Evolutionary conservation across 2,329 filamentous ascomycete genomes (phyloP).

Genomic region (Camillea tinctor): DNA sequence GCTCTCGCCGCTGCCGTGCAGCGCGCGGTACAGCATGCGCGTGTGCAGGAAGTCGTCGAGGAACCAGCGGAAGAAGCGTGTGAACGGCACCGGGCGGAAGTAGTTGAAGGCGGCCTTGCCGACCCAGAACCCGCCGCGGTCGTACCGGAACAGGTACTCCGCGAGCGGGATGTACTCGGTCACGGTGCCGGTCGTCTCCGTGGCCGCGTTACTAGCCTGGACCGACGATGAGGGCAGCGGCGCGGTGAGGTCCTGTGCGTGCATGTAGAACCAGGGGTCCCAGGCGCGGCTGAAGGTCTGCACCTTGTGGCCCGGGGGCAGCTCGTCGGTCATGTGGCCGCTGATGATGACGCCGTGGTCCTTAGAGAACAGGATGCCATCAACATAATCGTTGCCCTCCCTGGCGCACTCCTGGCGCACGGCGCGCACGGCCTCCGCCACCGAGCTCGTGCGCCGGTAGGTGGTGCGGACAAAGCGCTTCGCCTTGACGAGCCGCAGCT

Average conservation of each 20-base stretch:
- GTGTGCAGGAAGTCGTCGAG: conserved; percentile 73
- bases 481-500: conserved; percentile 62
- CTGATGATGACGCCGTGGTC: conserved; percentile 65
- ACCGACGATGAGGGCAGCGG: conserved; percentile 27
- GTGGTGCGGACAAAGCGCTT: conserved; percentile 60
- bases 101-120: conserved; percentile 65
- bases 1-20: conserved; percentile 65
- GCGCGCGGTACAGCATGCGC: conserved; percentile 69
- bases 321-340: conserved; percentile 58
- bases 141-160: conserved; percentile 76
- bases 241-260: conserved; percentile 53
- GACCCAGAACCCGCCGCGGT: conserved; percentile 74
- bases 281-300: conserved; percentile 48
- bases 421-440: conserved; percentile 46
- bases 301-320: conserved; percentile 30
- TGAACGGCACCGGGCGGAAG: conserved; percentile 65
- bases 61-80: conserved; percentile 62
- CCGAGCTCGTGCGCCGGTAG: conserved; percentile 55
- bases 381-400: conserved; percentile 63
- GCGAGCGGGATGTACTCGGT: conserved; percentile 63
- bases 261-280: conserved; percentile 78
- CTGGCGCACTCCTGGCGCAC: conserved; percentile 47
- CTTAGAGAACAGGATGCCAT: conserved; percentile 66
- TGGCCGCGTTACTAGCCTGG: conserved; percentile 19
- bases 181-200: conserved; percentile 19